phyloP scores from a whole-genome alignment of 805 yeast species.

The Teunomyces aglyptinius region DNA sequence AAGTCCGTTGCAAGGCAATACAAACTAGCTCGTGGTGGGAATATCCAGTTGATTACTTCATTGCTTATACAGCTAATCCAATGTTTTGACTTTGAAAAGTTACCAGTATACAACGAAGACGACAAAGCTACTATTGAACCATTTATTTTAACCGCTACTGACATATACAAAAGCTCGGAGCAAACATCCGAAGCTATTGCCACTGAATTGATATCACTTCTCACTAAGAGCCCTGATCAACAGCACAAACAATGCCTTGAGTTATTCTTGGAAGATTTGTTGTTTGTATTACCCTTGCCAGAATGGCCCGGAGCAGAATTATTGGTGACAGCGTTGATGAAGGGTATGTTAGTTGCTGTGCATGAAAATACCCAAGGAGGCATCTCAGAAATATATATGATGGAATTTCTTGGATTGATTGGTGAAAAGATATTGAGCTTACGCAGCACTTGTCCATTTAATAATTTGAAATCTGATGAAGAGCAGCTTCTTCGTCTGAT shows the following conservation, averaged over 20 bases:
- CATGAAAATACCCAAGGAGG: constrained; percentile 28
- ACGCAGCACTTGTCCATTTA: constrained; percentile 21
- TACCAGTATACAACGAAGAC: not conserved
- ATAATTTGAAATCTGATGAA: constrained; percentile 7
- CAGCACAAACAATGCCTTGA: constrained; percentile 44
- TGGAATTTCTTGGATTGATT: constrained; percentile 62
- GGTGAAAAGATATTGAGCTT: constrained; percentile 48
- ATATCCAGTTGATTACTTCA: constrained; percentile 49
- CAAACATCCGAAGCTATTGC: constrained; percentile 27
- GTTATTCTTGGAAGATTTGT: constrained; percentile 54
- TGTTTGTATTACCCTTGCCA: constrained; percentile 48
- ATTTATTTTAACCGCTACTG: not conserved
- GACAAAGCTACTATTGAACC: not conserved
- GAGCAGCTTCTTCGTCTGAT: constrained; percentile 8
- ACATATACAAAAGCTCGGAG: constrained; percentile 6
- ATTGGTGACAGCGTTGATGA: constrained; percentile 45
- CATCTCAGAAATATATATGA: constrained; percentile 46
- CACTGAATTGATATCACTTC: constrained; percentile 16
- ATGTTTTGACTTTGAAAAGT: constrained; percentile 22
- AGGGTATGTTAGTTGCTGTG: constrained; percentile 39
- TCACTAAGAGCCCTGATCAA: constrained; percentile 24
- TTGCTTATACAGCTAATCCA: constrained; percentile 45
- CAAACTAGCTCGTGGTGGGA: constrained; percentile 42
- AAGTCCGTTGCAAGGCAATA: constrained; percentile 45
- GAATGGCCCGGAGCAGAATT: constrained; percentile 63